Evolutionary conservation across 1,284 basidiomycete genomes (phyloP), one percentile per base, ranked within the genome.

Genomic region (Trichosporon asahii): DNA sequence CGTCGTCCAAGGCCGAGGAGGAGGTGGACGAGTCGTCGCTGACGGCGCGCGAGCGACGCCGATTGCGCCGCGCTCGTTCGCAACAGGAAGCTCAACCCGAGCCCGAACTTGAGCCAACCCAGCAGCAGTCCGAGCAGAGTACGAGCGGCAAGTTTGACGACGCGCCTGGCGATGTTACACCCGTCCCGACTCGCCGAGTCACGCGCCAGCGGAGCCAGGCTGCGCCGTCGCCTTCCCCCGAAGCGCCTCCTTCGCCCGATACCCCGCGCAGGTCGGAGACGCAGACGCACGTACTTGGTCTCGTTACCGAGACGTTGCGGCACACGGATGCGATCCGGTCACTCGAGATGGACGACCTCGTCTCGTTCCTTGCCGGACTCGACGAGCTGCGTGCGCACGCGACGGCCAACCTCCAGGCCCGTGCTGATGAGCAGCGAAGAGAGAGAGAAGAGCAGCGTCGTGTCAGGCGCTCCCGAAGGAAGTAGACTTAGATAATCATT

Each of bases 291-390:
- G 44, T 82, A 1, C 67, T 82, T 23, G 35, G 55, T 3, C 74
- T 78, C 68, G 23, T 80, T 6, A 70, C 74, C 25, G 72, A 77
- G 60, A 78, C 79, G 4, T 68, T 70, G 1, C 44, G 44, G 27
- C 61, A 72, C 15, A 74, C 69, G 31, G 37, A 66, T 8, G 74
- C 70, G 2, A 72, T 82, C 57, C 75, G 74, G 6, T 64, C 61
- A 25, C 63, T 82, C 60, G 78, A 79, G 68, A 73, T 77, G 64
- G 75, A 77, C 9, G 78, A 75, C 27, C 70, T 78, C 1, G 70
- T 75, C 64, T 66, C 53, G 1, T 35, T 82, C 14, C 46, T 79
- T 67, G 66, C 65, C 40, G 71, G 75, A 40, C 46, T 78, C 4
- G 75, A 82, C 29, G 67, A 60, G 63, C 37, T 82, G n/a, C 68